phyloP scores from a whole-genome alignment of 805 yeast genomes.

The Zygosaccharomyces siamensis region DNA sequence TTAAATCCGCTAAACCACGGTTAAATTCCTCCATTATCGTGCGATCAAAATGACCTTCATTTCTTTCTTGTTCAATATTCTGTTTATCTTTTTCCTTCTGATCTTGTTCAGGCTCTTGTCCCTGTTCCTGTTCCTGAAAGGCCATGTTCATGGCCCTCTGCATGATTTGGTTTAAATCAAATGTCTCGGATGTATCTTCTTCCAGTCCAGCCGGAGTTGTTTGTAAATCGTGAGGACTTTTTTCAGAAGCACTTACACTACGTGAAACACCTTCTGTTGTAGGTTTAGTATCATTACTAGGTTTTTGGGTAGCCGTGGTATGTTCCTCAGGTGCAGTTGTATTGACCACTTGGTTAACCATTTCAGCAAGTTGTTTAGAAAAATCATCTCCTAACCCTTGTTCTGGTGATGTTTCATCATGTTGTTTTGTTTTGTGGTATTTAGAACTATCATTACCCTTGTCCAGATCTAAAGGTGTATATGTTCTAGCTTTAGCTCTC shows the following conservation, averaged over 20 bases:
- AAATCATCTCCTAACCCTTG: constrained; percentile 35
- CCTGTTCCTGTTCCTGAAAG: constrained; percentile 46
- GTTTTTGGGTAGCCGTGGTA: neutral
- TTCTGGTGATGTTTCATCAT: constrained; percentile 7
- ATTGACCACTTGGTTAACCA: constrained; percentile 52
- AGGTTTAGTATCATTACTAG: neutral
- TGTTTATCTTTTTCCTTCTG: neutral
- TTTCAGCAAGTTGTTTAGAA: constrained; percentile 51
- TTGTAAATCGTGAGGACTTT: constrained; percentile 6
- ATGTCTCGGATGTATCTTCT: constrained; percentile 37
- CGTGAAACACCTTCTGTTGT: neutral
- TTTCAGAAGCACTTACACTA: constrained; percentile 8
- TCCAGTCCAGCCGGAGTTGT: constrained; percentile 10
- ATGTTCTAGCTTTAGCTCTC: neutral
- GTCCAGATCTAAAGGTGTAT: neutral
- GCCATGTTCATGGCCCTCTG: constrained; percentile 77
- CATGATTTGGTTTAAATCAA: constrained; percentile 68
- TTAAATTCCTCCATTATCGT: constrained; percentile 29
- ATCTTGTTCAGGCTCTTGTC: constrained; percentile 1
- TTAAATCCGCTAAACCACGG: constrained; percentile 24
- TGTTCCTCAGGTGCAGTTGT: constrained; percentile 20
- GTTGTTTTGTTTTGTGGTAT: constrained; percentile 23
- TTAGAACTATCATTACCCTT: neutral
- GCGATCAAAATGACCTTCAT: constrained; percentile 16
- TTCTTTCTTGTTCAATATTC: constrained; percentile 2